phyloP scores from a whole-genome alignment of 2,329 filamentous ascomycete species.

The Sodiomyces alkalinus region DNA sequence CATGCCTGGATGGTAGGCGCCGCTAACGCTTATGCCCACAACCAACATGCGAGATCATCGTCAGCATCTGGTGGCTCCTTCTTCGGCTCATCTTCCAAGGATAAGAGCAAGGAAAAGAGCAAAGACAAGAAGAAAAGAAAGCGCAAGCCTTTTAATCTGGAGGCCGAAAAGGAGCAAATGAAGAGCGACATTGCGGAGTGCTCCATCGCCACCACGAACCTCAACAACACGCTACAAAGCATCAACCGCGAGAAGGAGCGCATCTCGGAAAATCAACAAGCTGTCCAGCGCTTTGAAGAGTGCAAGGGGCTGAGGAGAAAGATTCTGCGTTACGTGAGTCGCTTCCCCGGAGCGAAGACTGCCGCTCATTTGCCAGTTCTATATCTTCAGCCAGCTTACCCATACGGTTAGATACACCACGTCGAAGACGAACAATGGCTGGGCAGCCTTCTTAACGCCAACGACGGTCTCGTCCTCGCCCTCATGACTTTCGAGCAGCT shows the following conservation, averaged over 20 bases:
- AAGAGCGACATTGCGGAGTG: conserved; percentile 79
- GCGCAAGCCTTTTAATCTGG: conserved; percentile 60
- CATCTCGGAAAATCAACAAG: conserved; percentile 69
- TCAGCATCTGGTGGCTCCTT: conserved; percentile 21
- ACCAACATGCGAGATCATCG: conserved; percentile 24
- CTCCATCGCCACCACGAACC: conserved; percentile 79
- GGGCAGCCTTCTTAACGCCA: conserved; percentile 79
- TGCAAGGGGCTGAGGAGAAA: conserved; percentile 78
- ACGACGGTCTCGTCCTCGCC: conserved; percentile 87
- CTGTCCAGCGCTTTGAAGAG: conserved; percentile 62
- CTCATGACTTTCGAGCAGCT: conserved; percentile 92
- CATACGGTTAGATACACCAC: conserved; percentile 77
- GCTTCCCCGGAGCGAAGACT: too few relatives aligned
- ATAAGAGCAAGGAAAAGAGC: conserved; percentile 27
- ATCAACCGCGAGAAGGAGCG: conserved; percentile 83
- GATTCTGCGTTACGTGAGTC: conserved; percentile 63
- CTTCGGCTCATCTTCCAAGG: conserved; percentile 29
- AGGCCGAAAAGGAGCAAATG: conserved; percentile 76
- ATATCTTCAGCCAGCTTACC: neutral
- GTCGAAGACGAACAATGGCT: conserved; percentile 87
- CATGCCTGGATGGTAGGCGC: conserved; percentile 4
- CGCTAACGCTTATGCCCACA: conserved; percentile 9
- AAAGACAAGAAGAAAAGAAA: conserved; percentile 42
- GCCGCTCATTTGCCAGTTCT: conserved; percentile 9
- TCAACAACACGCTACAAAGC: conserved; percentile 72